Base-by-base conservation (phyloP, 78 protist species). In the Salpingoeca rosetta region DNA sequence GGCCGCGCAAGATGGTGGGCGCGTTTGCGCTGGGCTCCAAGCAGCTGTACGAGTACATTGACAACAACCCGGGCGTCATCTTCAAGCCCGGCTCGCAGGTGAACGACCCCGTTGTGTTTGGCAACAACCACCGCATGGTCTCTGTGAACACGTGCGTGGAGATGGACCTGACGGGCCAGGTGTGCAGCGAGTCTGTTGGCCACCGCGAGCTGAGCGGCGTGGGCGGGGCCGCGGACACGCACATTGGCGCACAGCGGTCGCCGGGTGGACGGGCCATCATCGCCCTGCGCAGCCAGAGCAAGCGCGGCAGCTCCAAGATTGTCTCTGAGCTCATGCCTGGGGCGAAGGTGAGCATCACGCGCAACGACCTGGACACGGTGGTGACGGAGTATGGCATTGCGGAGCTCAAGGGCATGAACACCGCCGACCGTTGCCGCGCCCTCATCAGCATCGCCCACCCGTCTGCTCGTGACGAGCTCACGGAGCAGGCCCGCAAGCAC, bases 131-230 rank as follows among this genome's bases (percentile, higher is more conserved):
- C 56, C 22, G 27, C 17, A 74, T 75, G 36, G 65, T 37, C 40
- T 78, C 93, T n/a, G 85, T 91, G 83, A 91, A 91, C 87, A 26
- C 84, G 3, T 77, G 84, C 78, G 44, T 91, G 11, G 91, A 91
- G 44, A 26, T 91, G 37, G 93, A 91, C 44, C 56, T 91, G 44
- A 91, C 91, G 0, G 93, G 93, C 10, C 93, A 91, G 86, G 73
- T 86, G 1, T 1, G 3, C 39, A 44, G 86, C 36, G 93, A 91
- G 81, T 84, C 88, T 22, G 76, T 88, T 56, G 93, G 93, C 26
- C 7, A 0, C 1, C 77, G 42, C 12, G 0, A 65, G 36, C 40
- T 39, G 38, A 75, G 84, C 22, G 93, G 93, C 72, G 43, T 91
- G 42, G 93, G 93, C 17, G 93, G 93, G 3, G 90, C 87, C 77